These are phyloP conservation scores for Coemansia sp. DNA, from an alignment of 192 early-diverging fungal genomes.

Conservation along the genomic window DNA sequence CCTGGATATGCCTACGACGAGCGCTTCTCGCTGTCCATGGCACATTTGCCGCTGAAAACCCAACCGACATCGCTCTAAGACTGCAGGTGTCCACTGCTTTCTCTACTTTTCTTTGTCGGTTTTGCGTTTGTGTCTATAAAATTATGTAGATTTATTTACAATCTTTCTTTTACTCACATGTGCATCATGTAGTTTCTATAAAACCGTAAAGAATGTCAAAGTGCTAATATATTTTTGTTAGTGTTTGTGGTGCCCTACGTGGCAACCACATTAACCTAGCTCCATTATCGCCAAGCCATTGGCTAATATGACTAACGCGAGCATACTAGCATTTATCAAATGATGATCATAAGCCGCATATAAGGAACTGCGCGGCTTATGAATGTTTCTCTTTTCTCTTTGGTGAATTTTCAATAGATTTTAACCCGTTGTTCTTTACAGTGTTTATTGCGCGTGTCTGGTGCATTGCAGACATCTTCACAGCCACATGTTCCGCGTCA, in stretches of 20 bases:
- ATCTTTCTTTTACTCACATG: conserved; percentile 5
- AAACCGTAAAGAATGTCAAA: background rate
- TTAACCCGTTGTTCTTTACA: no score
- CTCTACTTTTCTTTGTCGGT: background rate
- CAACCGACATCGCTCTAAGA: background rate
- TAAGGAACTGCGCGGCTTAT: no score
- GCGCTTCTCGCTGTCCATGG: conserved; percentile 34
- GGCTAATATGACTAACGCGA: no score
- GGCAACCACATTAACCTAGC: no score
- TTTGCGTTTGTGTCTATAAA: background rate
- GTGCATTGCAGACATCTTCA: background rate
- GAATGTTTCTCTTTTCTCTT: no score
- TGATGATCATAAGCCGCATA: no score
- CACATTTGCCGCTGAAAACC: conserved; percentile 28
- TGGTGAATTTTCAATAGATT: no score
- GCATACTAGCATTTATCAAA: no score
- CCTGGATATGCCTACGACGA: conserved; percentile 15
- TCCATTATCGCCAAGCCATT: no score
- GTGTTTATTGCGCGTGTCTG: background rate
- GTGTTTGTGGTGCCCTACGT: no score
- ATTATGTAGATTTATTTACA: background rate
- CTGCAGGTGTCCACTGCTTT: background rate
- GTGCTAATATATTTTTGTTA: background rate
- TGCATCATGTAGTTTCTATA: background rate
- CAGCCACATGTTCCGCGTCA: conserved; percentile 3